Conservation (phyloP, 441 rosid genomes). For the Adansonia grandidieri region DNA sequence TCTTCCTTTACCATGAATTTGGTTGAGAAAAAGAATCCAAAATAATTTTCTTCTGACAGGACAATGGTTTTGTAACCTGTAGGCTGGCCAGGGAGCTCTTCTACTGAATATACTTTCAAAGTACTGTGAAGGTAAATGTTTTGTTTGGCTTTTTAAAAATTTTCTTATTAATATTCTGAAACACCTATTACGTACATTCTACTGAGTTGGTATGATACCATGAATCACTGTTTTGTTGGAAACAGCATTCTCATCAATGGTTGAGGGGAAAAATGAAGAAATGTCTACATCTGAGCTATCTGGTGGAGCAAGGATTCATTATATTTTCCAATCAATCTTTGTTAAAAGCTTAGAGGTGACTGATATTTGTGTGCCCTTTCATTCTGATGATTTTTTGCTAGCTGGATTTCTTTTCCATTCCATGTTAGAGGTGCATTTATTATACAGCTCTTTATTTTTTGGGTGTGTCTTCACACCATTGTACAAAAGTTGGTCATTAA, state of each 20-base stretch:
- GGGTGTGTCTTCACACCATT: neutral
- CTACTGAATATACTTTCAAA: slow-evolving; percentile 88
- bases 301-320: slow-evolving; percentile 92
- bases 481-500: neutral
- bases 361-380: slow-evolving; percentile 2
- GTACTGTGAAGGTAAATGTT: slow-evolving; percentile 77
- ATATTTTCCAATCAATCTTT: slow-evolving; percentile 81
- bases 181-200: slow-evolving; percentile 10
- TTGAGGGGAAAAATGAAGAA: slow-evolving; percentile 86
- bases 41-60: neutral
- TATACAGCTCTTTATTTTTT: neutral
- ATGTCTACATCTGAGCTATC: slow-evolving; percentile 89
- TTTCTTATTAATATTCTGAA: slow-evolving; percentile 3
- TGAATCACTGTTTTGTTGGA: slow-evolving; percentile 31
- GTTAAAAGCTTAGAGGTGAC: slow-evolving; percentile 84
- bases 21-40: neutral
- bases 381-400: neutral
- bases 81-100: slow-evolving; percentile 99
- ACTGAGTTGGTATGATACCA: slow-evolving; percentile 13
- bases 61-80: slow-evolving; percentile 27
- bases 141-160: slow-evolving; percentile 1
- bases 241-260: slow-evolving; percentile 82
- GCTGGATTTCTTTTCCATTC: neutral
- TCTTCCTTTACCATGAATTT: slow-evolving; percentile 1
- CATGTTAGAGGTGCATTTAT: neutral